Conservation (phyloP, 1,284 basidiomycete species). For the Pascua guehoae region DNA sequence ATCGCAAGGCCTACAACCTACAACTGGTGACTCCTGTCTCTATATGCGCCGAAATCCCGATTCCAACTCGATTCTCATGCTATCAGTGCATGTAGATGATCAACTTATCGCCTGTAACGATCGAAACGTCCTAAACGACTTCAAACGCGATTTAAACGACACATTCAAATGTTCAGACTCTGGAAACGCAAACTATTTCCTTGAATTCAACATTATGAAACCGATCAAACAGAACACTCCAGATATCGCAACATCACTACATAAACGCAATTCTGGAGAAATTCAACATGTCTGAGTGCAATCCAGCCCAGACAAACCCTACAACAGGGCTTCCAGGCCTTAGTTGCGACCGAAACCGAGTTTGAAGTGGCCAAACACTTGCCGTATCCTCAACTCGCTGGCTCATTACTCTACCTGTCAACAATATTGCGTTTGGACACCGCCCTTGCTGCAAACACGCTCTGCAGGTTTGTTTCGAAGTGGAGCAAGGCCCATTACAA, state of each 20-base stretch:
- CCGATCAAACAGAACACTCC: constrained; percentile 7
- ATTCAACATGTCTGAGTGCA: constrained; percentile 20
- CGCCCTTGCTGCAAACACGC: constrained; percentile 17
- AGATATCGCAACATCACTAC: constrained; percentile 24
- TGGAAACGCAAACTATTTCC: constrained; percentile 24
- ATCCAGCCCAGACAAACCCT: constrained; percentile 14
- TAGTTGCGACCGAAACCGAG: constrained; percentile 11
- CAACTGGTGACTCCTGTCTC: too few relatives aligned
- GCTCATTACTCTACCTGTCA: constrained; percentile 18
- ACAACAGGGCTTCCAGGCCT: constrained; percentile 6
- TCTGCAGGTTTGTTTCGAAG: constrained; percentile 20
- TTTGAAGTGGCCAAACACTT: too few relatives aligned
- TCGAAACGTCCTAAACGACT: constrained; percentile 12
- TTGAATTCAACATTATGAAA: constrained; percentile 21
- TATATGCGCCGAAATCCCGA: too few relatives aligned
- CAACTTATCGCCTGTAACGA: constrained; percentile 18
- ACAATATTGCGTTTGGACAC: constrained; percentile 25
- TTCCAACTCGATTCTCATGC: too few relatives aligned
- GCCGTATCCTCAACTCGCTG: constrained; percentile 2
- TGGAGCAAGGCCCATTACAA: constrained; percentile 20
- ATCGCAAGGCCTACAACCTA: too few relatives aligned
- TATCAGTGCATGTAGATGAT: too few relatives aligned
- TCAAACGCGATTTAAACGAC: constrained; percentile 18
- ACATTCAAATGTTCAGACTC: constrained; percentile 22
- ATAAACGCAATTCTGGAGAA: constrained; percentile 15